Percentiles rank a stretch among this genome's conserved stretches.
These are phyloP conservation scores for Nannochloropsis gaditana DNA, from an alignment of 108 stramenopile species.

Conservation along the genomic window DNA sequence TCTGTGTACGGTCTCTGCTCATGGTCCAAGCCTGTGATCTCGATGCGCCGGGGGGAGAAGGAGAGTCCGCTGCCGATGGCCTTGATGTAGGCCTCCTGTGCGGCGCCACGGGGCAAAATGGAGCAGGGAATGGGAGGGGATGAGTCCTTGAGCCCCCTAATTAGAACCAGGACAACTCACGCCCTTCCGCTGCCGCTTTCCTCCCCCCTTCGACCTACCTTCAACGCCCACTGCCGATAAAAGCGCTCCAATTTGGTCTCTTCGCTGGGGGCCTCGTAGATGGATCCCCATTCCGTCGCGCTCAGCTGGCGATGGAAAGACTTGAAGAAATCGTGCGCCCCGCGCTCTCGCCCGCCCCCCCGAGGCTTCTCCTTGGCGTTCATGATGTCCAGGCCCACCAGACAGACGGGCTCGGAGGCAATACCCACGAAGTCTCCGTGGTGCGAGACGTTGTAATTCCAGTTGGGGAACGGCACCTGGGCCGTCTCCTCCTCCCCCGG, in stretches of 20 bases:
- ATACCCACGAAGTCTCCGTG: conserved; percentile 50
- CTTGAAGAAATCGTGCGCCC: background rate
- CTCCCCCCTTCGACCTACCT: background rate
- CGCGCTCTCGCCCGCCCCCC: background rate
- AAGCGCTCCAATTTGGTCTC: background rate
- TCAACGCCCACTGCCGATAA: conserved; percentile 14
- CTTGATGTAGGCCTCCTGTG: conserved; percentile 54
- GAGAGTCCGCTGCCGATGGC: conserved; percentile 49
- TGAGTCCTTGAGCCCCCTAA: background rate
- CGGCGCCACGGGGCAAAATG: background rate
- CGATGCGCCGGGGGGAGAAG: conserved; percentile 37
- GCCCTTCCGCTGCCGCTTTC: background rate
- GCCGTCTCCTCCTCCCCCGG: background rate
- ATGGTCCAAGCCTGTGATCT: conserved; percentile 21
- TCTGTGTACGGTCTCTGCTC: background rate
- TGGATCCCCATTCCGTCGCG: background rate
- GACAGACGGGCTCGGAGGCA: conserved; percentile 42
- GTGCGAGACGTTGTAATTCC: conserved; percentile 58
- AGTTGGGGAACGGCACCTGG: conserved; percentile 24
- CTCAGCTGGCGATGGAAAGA: background rate
- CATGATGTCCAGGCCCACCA: conserved; percentile 31
- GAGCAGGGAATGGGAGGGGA: background rate
- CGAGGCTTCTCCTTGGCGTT: conserved; percentile 14
- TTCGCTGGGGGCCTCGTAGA: background rate
- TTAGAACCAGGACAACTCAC: background rate